phyloP scores from a whole-genome alignment of 2,329 filamentous ascomycete species.

The Trichoderma gracile region DNA sequence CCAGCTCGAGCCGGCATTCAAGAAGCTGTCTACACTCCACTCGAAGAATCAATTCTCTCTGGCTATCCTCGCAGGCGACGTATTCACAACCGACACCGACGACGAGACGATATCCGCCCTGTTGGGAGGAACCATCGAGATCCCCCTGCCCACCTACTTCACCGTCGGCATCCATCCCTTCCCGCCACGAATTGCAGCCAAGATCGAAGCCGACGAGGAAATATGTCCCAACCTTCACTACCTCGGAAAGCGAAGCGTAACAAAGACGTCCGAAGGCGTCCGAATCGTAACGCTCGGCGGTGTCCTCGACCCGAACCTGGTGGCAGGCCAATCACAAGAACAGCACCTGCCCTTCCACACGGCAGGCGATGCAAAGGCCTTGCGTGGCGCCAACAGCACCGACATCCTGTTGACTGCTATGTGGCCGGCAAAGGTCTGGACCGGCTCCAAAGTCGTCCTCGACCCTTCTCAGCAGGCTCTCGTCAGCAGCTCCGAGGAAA shows the following conservation, averaged over 20 bases:
- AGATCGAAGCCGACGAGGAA: constrained; percentile 70
- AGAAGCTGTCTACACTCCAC: constrained; percentile 78
- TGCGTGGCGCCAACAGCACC: constrained; percentile 73
- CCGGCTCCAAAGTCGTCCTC: constrained; percentile 65
- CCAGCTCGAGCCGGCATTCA: constrained; percentile 71
- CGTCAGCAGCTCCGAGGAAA: constrained; percentile 59
- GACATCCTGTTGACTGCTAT: constrained; percentile 86
- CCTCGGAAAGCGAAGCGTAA: constrained; percentile 80
- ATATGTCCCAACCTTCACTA: constrained; percentile 91
- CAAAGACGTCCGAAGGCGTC: constrained; percentile 87
- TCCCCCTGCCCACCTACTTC: constrained; percentile 89
- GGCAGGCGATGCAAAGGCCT: constrained; percentile 70
- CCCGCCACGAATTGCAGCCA: constrained; percentile 69
- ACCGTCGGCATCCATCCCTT: constrained; percentile 74
- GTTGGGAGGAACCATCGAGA: constrained; percentile 67
- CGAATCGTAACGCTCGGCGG: constrained; percentile 87
- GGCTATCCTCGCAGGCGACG: constrained; percentile 78
- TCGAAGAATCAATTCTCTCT: constrained; percentile 86
- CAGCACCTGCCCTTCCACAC: constrained; percentile 78
- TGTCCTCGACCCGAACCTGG: constrained; percentile 60
- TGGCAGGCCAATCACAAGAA: constrained; percentile 65
- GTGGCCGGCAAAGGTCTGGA: constrained; percentile 77
- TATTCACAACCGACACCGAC: constrained; percentile 66
- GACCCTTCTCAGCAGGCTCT: constrained; percentile 53
- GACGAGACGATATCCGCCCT: constrained; percentile 62